Percentiles rank a stretch among this genome's conserved stretches.
Conservation (phyloP, 2,329 filamentous ascomycete species). For the Fusarium nodosum region DNA sequence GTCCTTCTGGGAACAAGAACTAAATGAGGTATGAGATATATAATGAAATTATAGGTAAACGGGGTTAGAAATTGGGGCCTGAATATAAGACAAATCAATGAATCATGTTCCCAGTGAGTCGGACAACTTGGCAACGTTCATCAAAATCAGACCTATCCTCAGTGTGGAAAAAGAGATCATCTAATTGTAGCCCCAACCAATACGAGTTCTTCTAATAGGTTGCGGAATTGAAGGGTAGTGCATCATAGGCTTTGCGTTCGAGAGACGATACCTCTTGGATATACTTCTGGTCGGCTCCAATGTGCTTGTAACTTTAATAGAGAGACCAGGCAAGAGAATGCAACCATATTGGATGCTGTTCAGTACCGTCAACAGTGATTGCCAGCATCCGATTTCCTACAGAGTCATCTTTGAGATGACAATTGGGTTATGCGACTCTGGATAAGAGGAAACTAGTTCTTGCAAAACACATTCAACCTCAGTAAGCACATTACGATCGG, state of each 20-base stretch:
- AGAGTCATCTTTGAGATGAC: not conserved
- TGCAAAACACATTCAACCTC: not conserved
- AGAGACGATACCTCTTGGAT: not conserved
- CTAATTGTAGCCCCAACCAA: not conserved
- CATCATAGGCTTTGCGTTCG: not conserved
- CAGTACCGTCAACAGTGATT: not conserved
- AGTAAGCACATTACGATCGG: not conserved
- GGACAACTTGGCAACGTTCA: not conserved
- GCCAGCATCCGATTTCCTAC: not conserved
- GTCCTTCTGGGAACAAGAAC: not conserved
- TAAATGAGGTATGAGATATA: no score
- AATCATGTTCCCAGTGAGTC: no score
- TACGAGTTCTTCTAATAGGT: not conserved
- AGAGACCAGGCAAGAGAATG: constrained; percentile 3
- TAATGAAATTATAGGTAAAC: no score
- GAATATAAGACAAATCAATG: no score
- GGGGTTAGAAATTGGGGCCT: no score
- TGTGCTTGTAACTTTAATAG: not conserved
- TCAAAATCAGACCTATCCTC: not conserved
- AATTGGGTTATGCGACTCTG: no score
- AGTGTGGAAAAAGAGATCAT: not conserved
- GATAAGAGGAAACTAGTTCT: not conserved
- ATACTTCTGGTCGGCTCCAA: accelerated
- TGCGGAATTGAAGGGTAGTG: accelerated
- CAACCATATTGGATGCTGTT: not conserved